These are phyloP conservation scores for Ganoderma multipileum DNA, from an alignment of 1,284 basidiomycete genomes.

Conservation along the genomic window DNA sequence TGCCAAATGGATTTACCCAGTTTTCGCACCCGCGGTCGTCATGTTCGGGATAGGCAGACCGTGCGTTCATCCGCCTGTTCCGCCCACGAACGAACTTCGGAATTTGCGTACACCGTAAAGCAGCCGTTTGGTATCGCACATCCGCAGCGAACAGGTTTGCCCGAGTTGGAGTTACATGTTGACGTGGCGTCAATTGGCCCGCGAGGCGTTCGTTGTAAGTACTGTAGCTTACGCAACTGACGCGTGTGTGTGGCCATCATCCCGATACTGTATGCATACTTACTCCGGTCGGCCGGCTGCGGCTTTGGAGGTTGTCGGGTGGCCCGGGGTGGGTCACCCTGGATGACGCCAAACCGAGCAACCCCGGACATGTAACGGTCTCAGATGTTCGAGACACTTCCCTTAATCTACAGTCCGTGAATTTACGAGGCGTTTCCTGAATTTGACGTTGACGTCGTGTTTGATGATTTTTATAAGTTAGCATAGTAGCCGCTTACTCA, in stretches of 20 bases:
- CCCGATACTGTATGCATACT: background rate
- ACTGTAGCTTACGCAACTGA: background rate
- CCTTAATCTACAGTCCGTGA: background rate
- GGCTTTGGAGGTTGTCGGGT: background rate
- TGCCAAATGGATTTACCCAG: background rate
- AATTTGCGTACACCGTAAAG: background rate
- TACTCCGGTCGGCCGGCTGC: background rate
- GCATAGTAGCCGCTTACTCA: background rate
- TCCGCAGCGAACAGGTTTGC: background rate
- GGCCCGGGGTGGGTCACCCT: background rate
- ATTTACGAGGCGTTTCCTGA: slow-evolving; percentile 3
- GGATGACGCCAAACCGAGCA: background rate
- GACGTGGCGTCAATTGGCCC: slow-evolving; percentile 2
- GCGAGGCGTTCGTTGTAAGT: too few species aligned
- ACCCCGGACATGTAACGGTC: background rate
- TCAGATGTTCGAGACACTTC: background rate
- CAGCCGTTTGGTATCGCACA: background rate
- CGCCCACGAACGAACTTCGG: background rate
- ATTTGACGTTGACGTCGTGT: background rate
- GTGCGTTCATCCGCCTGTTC: background rate
- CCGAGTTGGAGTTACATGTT: background rate
- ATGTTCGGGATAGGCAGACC: background rate
- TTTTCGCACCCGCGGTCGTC: background rate
- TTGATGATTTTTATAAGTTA: background rate
- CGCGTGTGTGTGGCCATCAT: background rate